Conservation (phyloP, 305 asterid species). For the Fraxinus ornus region DNA sequence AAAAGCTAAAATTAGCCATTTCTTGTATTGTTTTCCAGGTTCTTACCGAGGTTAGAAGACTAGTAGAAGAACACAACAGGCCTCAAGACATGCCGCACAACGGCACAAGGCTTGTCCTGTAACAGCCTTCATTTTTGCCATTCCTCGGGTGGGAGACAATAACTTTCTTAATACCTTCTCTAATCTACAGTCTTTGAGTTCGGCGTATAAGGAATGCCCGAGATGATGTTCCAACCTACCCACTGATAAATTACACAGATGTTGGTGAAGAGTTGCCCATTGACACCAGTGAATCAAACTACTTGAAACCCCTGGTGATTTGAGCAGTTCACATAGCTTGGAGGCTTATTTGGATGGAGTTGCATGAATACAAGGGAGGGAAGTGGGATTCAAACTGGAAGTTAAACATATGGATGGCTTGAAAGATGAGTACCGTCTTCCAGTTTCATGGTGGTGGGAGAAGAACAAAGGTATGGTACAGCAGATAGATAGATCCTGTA, state of each 20-base stretch:
- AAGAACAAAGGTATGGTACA: constrained; percentile 71
- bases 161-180: not conserved
- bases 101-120: constrained; percentile 47
- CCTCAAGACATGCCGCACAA: constrained; percentile 33
- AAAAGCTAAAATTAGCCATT: not conserved
- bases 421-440: constrained; percentile 42
- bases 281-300: constrained; percentile 44
- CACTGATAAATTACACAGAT: constrained; percentile 35
- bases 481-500: constrained; percentile 63
- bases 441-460: constrained; percentile 60
- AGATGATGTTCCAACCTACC: constrained; percentile 55
- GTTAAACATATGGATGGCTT: constrained; percentile 35
- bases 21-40: constrained; percentile 41
- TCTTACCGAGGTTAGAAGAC: constrained; percentile 49
- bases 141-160: constrained; percentile 59
- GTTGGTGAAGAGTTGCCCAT: constrained; percentile 51
- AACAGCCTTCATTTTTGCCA: constrained; percentile 57
- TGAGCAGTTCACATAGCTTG: constrained; percentile 45
- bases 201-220: constrained; percentile 42
- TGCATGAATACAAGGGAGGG: constrained; percentile 59
- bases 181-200: constrained; percentile 30
- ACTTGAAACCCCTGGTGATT: constrained; percentile 42
- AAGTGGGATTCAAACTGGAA: constrained; percentile 50
- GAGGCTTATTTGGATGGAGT: constrained; percentile 60
- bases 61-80: constrained; percentile 56